Evolutionary conservation across 495 filamentous ascomycete genomes (phyloP).

Genomic region (Cryomyces minteri): DNA sequence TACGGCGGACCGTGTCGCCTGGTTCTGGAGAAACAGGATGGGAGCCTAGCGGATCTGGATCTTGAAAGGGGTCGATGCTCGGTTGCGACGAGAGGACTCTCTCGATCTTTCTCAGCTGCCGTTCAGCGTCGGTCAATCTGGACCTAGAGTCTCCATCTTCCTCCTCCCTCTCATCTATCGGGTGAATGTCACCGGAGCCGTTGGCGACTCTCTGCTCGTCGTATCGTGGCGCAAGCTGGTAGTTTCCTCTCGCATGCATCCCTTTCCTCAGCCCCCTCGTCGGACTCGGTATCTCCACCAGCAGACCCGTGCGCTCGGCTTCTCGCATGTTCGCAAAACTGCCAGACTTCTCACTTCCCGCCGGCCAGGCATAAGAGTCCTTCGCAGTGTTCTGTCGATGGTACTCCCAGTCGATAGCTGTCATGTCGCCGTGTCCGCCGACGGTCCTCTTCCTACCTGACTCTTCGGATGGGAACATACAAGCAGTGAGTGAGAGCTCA

Average conservation of each 20-base stretch:
- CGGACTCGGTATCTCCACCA: constrained; percentile 36
- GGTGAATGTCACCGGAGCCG: constrained; percentile 34
- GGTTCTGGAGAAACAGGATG: constrained; percentile 8
- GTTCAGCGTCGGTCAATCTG: neutral
- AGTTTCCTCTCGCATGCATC: constrained; percentile 22
- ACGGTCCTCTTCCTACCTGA: neutral
- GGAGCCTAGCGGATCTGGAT: constrained; percentile 14
- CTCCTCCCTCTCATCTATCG: constrained; percentile 58
- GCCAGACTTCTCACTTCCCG: constrained; percentile 5
- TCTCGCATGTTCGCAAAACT: constrained; percentile 7
- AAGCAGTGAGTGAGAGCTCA: constrained; percentile 30
- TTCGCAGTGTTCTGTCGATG: neutral
- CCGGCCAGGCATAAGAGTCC: neutral
- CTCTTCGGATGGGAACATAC: constrained; percentile 7
- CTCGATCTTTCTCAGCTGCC: constrained; percentile 6
- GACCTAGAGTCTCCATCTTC: constrained; percentile 31
- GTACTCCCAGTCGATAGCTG: neutral
- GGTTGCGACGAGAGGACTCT: constrained; percentile 3
- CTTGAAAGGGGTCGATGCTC: constrained; percentile 17
- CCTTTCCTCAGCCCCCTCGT: constrained; percentile 29
- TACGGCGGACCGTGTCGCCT: neutral
- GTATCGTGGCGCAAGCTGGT: constrained; percentile 24
- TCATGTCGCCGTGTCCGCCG: neutral
- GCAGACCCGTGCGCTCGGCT: constrained; percentile 35
- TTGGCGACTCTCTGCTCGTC: constrained; percentile 28